Evolutionary conservation across 1,284 basidiomycete species (phyloP).

Genomic region (Ustilago trichophora): DNA sequence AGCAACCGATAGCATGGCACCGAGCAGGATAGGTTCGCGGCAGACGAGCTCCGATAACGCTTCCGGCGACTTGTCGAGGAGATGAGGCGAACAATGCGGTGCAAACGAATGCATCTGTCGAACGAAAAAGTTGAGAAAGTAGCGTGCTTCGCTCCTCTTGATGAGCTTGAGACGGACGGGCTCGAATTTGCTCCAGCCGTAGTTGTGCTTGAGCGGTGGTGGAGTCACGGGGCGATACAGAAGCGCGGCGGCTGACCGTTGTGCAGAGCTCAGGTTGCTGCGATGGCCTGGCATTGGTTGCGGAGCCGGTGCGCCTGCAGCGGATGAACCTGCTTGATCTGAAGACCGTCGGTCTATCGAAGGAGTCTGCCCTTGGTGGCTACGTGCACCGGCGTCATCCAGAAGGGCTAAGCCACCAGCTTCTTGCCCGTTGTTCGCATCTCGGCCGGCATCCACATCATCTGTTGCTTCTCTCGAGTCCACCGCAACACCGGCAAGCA

Average conservation of each 20-base stretch:
- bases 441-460: slow-evolving; percentile 1
- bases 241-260: slow-evolving; percentile 26
- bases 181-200: slow-evolving; percentile 52
- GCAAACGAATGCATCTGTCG: slow-evolving; percentile 51
- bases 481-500: slow-evolving; percentile 45
- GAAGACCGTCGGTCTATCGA: slow-evolving; percentile 1
- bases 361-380: background rate
- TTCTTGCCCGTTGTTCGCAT: background rate
- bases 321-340: slow-evolving; percentile 4
- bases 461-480: slow-evolving; percentile 28
- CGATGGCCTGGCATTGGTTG: slow-evolving; percentile 11
- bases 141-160: slow-evolving; percentile 42
- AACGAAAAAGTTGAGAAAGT: slow-evolving; percentile 52
- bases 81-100: slow-evolving; percentile 47
- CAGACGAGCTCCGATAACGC: slow-evolving; percentile 49
- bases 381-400: background rate
- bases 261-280: slow-evolving; percentile 2
- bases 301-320: background rate
- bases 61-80: slow-evolving; percentile 44
- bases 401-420: background rate
- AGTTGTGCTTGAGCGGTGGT: slow-evolving; percentile 46
- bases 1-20: slow-evolving; percentile 51
- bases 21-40: slow-evolving; percentile 48
- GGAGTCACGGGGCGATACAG: slow-evolving; percentile 34
- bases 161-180: slow-evolving; percentile 50